These are phyloP conservation scores for Mrakia hoshinonis DNA, from an alignment of 768 basidiomycete species.

Conservation along the genomic window DNA sequence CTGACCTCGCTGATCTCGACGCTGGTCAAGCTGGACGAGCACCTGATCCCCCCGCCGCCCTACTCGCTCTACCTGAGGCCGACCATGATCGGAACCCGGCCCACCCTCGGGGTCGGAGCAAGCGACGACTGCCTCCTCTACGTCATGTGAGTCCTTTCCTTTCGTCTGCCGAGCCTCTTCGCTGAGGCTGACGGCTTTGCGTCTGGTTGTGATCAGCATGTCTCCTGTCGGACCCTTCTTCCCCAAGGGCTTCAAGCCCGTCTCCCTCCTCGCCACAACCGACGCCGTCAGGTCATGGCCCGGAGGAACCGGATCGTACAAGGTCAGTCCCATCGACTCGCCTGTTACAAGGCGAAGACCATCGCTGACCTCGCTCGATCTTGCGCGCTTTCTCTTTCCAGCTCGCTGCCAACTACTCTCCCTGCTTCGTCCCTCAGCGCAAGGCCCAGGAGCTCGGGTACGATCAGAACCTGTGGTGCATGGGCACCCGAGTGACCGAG, in stretches of 20 bases:
- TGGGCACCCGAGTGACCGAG: constrained; percentile 52
- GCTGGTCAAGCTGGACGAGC: constrained; percentile 32
- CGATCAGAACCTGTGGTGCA: constrained; percentile 41
- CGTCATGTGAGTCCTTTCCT: constrained; percentile 22
- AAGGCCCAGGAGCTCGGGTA: constrained; percentile 30
- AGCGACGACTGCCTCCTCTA: constrained; percentile 31
- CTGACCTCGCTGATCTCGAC: constrained; percentile 30
- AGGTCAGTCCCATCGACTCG: neutral
- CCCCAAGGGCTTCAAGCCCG: constrained; percentile 31
- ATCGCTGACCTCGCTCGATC: neutral
- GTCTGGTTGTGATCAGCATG: constrained; percentile 5
- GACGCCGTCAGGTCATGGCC: constrained; percentile 76
- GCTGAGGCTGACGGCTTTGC: neutral
- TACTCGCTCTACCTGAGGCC: constrained; percentile 30
- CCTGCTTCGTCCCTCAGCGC: constrained; percentile 32
- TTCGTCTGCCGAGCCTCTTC: too few relatives aligned
- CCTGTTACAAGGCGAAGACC: neutral
- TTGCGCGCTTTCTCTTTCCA: constrained; percentile 30
- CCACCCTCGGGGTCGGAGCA: constrained; percentile 32
- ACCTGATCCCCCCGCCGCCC: constrained; percentile 33
- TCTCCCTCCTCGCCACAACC: constrained; percentile 47
- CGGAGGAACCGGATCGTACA: constrained; percentile 77
- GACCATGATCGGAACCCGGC: constrained; percentile 33
- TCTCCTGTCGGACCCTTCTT: constrained; percentile 35
- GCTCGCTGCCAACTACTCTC: constrained; percentile 33